phyloP scores from a whole-genome alignment of 2,329 filamentous ascomycete species.

The Raffaelea ambrosiae region DNA sequence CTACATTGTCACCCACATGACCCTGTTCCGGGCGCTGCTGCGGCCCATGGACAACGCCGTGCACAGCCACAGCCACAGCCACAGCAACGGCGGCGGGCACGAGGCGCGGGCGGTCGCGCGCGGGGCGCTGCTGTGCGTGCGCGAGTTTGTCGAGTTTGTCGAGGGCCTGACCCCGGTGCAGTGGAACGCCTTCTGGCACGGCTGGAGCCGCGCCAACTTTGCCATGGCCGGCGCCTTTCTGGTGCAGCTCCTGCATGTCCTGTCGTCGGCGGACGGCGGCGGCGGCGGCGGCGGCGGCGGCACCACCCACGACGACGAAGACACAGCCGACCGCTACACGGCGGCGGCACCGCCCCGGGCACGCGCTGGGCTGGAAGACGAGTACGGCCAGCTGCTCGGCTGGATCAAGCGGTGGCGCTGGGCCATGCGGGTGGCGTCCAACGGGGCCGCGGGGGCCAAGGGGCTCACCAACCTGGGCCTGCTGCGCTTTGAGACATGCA shows the following conservation, averaged over 20 bases:
- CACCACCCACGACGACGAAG: not conserved
- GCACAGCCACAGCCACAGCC: not conserved
- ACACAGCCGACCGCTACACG: too few species aligned
- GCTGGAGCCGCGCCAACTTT: conserved; percentile 14
- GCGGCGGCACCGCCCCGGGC: not conserved
- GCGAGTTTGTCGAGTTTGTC: conserved; percentile 15
- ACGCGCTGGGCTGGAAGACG: conserved; percentile 4
- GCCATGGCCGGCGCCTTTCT: conserved; percentile 13
- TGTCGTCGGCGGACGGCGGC: not conserved
- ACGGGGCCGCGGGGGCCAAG: conserved; percentile 12
- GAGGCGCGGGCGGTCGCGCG: conserved; percentile 8
- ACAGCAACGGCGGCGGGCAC: not conserved
- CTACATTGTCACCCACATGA: conserved; percentile 25
- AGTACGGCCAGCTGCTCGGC: conserved; percentile 8
- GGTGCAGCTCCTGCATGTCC: conserved; percentile 9
- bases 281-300: too few species aligned
- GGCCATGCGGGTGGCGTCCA: conserved; percentile 9
- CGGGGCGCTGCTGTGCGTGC: conserved; percentile 10
- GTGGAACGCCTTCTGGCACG: conserved; percentile 16
- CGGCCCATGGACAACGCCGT: conserved; percentile 19
- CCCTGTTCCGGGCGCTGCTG: conserved; percentile 22
- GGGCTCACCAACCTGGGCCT: conserved; percentile 12
- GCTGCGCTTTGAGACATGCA: conserved; percentile 9
- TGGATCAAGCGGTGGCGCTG: conserved; percentile 13
- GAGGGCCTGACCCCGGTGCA: conserved; percentile 9